Conservation (phyloP, 768 basidiomycete genomes). For the Amanita polypyramis region DNA sequence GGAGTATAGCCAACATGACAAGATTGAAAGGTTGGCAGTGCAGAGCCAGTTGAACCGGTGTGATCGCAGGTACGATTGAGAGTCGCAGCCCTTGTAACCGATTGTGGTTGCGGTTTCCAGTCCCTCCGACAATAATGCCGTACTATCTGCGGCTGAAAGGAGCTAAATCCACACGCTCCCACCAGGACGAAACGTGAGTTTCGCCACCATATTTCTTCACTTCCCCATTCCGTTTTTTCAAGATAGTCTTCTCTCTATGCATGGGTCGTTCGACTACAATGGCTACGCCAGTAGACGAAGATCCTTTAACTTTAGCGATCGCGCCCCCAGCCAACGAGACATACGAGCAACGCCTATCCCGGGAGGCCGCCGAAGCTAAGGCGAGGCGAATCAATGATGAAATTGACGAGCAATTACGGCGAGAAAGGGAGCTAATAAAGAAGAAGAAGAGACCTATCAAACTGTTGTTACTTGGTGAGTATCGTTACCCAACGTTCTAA, state of each 20-base stretch:
- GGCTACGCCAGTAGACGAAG: slow-evolving; percentile 29
- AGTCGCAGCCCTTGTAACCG: no score
- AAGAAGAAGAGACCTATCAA: slow-evolving; percentile 64
- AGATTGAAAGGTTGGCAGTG: no score
- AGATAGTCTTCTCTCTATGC: background rate
- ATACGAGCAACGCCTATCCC: slow-evolving; percentile 36
- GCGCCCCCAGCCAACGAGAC: slow-evolving; percentile 61
- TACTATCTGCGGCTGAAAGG: background rate
- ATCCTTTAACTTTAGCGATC: slow-evolving; percentile 50
- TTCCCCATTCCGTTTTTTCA: background rate
- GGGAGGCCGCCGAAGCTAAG: slow-evolving; percentile 52
- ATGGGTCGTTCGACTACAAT: slow-evolving; percentile 12
- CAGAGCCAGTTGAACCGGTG: no score
- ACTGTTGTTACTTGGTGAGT: slow-evolving; percentile 56
- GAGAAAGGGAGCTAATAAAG: slow-evolving; percentile 45
- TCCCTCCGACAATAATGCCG: background rate
- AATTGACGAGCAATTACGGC: slow-evolving; percentile 65
- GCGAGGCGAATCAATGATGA: slow-evolving; percentile 57
- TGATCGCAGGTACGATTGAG: no score
- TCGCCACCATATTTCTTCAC: background rate
- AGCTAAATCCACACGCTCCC: background rate
- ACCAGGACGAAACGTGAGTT: background rate
- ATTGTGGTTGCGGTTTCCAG: background rate
- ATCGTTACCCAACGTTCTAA: background rate
- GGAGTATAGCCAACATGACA: no score